Percentiles rank a stretch among this genome's conserved stretches.
These are phyloP conservation scores for Trypanosoma avium DNA, from an alignment of 208 protist species.

Conservation along the genomic window DNA sequence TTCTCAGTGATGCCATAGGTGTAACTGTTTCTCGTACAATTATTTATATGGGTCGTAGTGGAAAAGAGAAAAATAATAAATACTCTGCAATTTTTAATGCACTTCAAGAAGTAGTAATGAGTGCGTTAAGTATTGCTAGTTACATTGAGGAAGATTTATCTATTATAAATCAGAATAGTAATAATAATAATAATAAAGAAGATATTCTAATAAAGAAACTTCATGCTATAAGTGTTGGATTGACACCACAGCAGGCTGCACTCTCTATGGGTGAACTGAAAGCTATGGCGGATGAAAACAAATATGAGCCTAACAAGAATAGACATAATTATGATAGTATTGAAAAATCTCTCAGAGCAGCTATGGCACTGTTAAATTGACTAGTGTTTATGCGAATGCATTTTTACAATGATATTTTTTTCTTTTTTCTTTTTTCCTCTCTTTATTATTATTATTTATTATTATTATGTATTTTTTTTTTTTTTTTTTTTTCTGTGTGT, in stretches of 20 bases:
- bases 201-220: not conserved
- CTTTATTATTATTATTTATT: conserved; percentile 6
- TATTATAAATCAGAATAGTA: not conserved
- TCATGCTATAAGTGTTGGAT: conserved; percentile 6
- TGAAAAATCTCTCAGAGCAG: not conserved
- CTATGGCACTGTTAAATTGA: too few species aligned
- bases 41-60: not conserved
- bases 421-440: conserved; percentile 12
- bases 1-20: not conserved
- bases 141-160: not conserved
- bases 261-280: not conserved
- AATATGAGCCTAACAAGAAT: not conserved
- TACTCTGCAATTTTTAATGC: not conserved
- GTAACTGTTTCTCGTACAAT: not conserved
- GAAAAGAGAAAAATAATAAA: not conserved
- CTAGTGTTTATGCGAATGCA: not conserved
- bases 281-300: not conserved
- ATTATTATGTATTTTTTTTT: conserved; percentile 8
- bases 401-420: not conserved
- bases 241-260: not conserved
- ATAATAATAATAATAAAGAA: not conserved
- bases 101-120: not conserved
- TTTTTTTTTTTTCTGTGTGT: conserved; percentile 7
- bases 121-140: not conserved
- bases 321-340: not conserved